Evolutionary conservation across 495 filamentous ascomycete species (phyloP), one percentile per base, ranked within the genome.

Genomic region (Talaromyces nanjingensis): DNA sequence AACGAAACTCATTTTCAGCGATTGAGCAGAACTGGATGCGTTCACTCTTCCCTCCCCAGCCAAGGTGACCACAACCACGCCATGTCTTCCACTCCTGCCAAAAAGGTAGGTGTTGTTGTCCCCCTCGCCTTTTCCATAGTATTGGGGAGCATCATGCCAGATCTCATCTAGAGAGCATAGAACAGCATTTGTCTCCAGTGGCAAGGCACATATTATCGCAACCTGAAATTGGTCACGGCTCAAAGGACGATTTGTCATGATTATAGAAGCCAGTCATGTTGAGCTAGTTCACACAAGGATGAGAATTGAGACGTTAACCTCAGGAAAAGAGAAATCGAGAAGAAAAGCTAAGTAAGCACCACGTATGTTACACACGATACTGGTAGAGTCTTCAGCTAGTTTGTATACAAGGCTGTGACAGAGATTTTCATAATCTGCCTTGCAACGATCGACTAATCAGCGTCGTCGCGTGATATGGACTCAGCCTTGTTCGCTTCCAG

Each of bases 201-300:
- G 55, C 33, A 74, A 56, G 4, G 73, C 71, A 29, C 72, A 76
- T 12, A 73, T 69, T 22, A 76, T 61, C 5, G 65, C 71, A 37
- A 74, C 59, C 12, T 68, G 42, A 31, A 74, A 73, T 3, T 64
- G 64, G 42, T 63, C 60, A 49, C 71, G 67, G 47, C 16, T 27
- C 65, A 65, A 22, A 2, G 61, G 61, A 25, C 29, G 61, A 16
- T 29, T 27, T 56, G 20, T 20, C 45, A 49, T 49, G 45, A 49
- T 20, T 49, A 20, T 49, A 56, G 5, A 7, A 25, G 14, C 53
- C 6, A 22, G 22, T 27, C 53, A 56, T 56, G 53, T 56, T 56
- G 53, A 27, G 20, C 14, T 56, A 22, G 22, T 56, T 20, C 18
- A 18, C 18, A 49, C 6, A 12, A 49, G 45, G n/a, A 7, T 3